Evolutionary conservation across 148 eudicot species (phyloP).

Genomic region (Fallopia convolvulus): DNA sequence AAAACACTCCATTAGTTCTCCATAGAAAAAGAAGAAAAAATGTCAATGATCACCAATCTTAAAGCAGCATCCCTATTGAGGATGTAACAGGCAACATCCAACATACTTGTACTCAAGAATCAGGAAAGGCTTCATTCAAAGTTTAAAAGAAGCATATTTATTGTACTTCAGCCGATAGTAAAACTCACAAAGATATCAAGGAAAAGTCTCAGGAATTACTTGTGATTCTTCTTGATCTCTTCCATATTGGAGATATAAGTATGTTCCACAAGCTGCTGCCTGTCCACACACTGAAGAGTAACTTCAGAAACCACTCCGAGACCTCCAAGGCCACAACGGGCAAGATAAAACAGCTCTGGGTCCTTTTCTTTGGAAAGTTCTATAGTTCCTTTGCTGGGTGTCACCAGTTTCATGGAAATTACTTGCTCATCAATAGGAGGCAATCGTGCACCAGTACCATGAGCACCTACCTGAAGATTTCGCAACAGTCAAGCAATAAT

Average conservation of each 20-base stretch:
- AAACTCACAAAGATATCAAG: not conserved
- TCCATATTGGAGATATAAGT: conserved; percentile 69
- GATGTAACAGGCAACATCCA: not conserved
- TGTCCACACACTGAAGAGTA: conserved; percentile 93
- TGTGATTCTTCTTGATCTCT: conserved; percentile 93
- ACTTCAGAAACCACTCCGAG: conserved; percentile 96
- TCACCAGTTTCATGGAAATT: conserved; percentile 84
- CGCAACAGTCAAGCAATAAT: not conserved
- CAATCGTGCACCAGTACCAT: conserved; percentile 94
- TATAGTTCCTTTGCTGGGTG: conserved; percentile 88
- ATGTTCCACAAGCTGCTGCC: conserved; percentile 96
- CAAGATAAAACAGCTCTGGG: conserved; percentile 89
- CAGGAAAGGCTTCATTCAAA: too few species aligned
- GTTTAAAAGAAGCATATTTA: not conserved
- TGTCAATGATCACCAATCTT: not conserved
- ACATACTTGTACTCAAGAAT: not conserved
- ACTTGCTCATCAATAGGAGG: conserved; percentile 99
- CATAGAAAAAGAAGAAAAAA: not conserved
- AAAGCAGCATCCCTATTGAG: not conserved
- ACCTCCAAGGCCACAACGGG: conserved; percentile 97
- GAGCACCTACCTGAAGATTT: conserved; percentile 86
- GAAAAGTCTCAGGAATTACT: conserved; percentile 35
- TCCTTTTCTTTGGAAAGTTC: conserved; percentile 87
- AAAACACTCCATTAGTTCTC: not conserved
- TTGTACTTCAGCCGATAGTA: not conserved